Evolutionary conservation across 2,329 filamentous ascomycete genomes (phyloP).

Genomic region (Paracorniculantispora psalliotae): DNA sequence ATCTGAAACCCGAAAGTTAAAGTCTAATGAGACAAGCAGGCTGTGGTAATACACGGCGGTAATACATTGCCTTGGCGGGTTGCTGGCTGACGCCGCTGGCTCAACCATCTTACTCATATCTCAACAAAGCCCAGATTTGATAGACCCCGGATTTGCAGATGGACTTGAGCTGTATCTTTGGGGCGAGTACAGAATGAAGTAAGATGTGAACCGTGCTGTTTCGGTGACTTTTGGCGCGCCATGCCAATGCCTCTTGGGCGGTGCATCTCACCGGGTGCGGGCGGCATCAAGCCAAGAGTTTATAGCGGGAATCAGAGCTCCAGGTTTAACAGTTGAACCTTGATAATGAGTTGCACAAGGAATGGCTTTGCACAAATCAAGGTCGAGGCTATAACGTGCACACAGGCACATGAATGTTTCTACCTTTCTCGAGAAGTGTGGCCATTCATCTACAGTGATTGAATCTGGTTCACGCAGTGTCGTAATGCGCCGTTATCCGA

Average conservation of each 20-base stretch:
- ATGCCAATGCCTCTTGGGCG: neutral
- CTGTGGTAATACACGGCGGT: conserved; percentile 1
- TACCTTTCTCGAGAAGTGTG: neutral
- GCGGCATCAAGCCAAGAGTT: neutral
- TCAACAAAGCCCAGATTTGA: conserved; percentile 6
- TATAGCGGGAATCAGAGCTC: neutral
- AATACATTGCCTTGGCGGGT: conserved; percentile 8
- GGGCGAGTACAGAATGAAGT: neutral
- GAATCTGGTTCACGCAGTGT: neutral
- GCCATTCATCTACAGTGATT: neutral
- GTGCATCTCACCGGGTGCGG: neutral
- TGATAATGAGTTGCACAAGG: neutral
- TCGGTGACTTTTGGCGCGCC: neutral
- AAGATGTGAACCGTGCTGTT: neutral
- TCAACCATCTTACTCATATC: conserved; percentile 12
- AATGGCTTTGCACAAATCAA: neutral
- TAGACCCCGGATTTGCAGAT: conserved; percentile 1
- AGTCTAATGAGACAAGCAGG: neutral
- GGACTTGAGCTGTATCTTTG: neutral
- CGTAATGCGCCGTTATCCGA: conserved; percentile 13
- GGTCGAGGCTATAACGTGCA: neutral
- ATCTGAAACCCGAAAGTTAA: conserved; percentile 2
- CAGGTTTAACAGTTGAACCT: neutral
- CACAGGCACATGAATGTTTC: neutral
- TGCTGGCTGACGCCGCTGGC: conserved; percentile 4